phyloP scores from a whole-genome alignment of 148 eudicot species.

The Spergularia marina region DNA sequence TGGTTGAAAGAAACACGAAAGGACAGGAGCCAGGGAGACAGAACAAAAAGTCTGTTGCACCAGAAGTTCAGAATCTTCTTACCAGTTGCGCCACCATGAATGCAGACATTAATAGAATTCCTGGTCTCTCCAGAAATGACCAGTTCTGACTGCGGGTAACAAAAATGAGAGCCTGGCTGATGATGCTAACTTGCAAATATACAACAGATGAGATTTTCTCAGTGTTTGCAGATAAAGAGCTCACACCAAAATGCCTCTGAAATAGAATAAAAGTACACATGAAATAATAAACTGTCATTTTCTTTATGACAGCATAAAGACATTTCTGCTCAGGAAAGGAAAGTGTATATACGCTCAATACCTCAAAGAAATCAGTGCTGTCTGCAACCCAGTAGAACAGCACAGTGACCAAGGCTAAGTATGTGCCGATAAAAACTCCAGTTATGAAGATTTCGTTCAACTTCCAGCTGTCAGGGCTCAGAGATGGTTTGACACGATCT shows the following conservation, averaged over 20 bases:
- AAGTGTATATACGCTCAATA: conserved; percentile 7
- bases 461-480: conserved; percentile 75
- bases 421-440: conserved; percentile 62
- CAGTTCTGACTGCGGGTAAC: conserved; percentile 80
- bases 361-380: conserved; percentile 59
- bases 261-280: neutral
- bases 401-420: conserved; percentile 70
- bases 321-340: neutral
- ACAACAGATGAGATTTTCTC: conserved; percentile 65
- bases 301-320: neutral
- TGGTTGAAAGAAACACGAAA: neutral
- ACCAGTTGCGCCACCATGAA: conserved; percentile 73
- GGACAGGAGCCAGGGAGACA: neutral
- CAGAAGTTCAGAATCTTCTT: too few relatives aligned
- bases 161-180: conserved; percentile 81
- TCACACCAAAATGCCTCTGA: conserved; percentile 53
- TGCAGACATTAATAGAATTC: conserved; percentile 59
- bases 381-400: conserved; percentile 61
- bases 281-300: neutral
- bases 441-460: conserved; percentile 68
- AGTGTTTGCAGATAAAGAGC: conserved; percentile 43
- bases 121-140: conserved; percentile 80
- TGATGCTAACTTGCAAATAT: conserved; percentile 79
- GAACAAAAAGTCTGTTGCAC: too few relatives aligned
- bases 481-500: conserved; percentile 69